phyloP scores from a whole-genome alignment of 768 basidiomycete genomes.

The Russula dissimulans region DNA sequence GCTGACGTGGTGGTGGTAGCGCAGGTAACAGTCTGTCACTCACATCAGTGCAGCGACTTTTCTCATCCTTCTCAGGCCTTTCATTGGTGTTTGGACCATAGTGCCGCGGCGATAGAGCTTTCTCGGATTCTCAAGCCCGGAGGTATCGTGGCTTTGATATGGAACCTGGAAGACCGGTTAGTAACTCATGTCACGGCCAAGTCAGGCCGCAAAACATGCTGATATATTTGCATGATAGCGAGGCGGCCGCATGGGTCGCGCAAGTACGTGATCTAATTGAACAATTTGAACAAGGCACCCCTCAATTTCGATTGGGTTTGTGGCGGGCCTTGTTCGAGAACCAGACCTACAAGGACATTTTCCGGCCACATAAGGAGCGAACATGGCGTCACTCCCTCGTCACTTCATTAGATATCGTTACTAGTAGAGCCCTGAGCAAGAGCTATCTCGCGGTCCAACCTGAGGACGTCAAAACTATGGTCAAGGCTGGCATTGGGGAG shows the following conservation, averaged over 20 bases:
- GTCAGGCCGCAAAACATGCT: neutral
- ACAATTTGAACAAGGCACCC: conserved; percentile 57
- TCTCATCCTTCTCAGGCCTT: conserved; percentile 51
- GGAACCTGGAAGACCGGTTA: conserved; percentile 86
- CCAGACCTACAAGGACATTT: conserved; percentile 46
- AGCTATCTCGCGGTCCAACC: conserved; percentile 69
- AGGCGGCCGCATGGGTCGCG: conserved; percentile 63
- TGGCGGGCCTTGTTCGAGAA: conserved; percentile 70
- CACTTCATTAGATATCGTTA: conserved; percentile 44
- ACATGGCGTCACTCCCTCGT: conserved; percentile 44
- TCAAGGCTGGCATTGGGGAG: conserved; percentile 41
- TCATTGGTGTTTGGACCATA: conserved; percentile 86
- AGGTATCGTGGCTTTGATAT: conserved; percentile 67
- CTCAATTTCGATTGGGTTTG: conserved; percentile 69
- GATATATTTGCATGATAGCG: conserved; percentile 29
- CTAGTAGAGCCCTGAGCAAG: conserved; percentile 70
- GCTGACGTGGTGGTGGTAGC: conserved; percentile 75
- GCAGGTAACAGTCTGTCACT: conserved; percentile 37
- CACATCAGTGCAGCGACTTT: conserved; percentile 8
- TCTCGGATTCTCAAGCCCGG: conserved; percentile 67
- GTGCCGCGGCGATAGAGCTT: conserved; percentile 65
- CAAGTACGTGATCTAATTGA: conserved; percentile 64
- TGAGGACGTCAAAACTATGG: conserved; percentile 45
- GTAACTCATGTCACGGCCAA: conserved; percentile 1
- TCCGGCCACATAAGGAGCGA: conserved; percentile 50